Evolutionary conservation across 345 rosid genomes (phyloP).

Genomic region (Eucalyptus marginata): DNA sequence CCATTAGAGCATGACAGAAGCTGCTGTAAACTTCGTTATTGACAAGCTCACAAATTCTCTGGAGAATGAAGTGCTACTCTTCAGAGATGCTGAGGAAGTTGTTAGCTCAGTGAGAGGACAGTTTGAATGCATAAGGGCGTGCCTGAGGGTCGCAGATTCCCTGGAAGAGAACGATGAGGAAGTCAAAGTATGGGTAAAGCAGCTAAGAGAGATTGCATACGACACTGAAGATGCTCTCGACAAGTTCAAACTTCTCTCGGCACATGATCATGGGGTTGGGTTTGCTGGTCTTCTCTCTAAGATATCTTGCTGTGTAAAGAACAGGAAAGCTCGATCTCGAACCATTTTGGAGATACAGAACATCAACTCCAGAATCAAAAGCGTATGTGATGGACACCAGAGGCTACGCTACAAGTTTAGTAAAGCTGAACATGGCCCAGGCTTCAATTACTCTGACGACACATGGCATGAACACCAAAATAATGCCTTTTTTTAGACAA

Average conservation of each 20-base stretch:
- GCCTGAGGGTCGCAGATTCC: slow-evolving; percentile 10
- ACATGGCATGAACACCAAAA: slow-evolving; percentile 4
- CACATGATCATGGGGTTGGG: background rate
- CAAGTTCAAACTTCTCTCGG: slow-evolving; percentile 8
- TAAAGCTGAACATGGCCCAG: background rate
- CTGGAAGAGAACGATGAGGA: slow-evolving; percentile 6
- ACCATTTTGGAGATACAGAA: slow-evolving; percentile 2
- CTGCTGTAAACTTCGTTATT: background rate
- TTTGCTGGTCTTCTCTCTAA: background rate
- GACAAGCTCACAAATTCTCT: background rate
- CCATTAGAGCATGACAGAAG: background rate
- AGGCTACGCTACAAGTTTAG: slow-evolving; percentile 1
- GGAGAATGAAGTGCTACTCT: background rate
- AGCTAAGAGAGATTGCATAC: slow-evolving; percentile 15
- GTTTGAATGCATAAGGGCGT: slow-evolving; percentile 6
- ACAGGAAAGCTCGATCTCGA: slow-evolving; percentile 8
- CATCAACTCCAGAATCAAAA: background rate
- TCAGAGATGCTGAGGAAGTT: background rate
- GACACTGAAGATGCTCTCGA: slow-evolving; percentile 20
- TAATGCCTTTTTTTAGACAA: slow-evolving; percentile 23
- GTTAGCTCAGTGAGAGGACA: background rate
- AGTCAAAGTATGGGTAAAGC: slow-evolving; percentile 17
- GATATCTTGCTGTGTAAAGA: slow-evolving; percentile 5
- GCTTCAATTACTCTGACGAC: background rate
- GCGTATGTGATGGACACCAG: slow-evolving; percentile 4